Evolutionary conservation across 1,139 yeast genomes (phyloP).

Genomic region (Candida sojae): DNA sequence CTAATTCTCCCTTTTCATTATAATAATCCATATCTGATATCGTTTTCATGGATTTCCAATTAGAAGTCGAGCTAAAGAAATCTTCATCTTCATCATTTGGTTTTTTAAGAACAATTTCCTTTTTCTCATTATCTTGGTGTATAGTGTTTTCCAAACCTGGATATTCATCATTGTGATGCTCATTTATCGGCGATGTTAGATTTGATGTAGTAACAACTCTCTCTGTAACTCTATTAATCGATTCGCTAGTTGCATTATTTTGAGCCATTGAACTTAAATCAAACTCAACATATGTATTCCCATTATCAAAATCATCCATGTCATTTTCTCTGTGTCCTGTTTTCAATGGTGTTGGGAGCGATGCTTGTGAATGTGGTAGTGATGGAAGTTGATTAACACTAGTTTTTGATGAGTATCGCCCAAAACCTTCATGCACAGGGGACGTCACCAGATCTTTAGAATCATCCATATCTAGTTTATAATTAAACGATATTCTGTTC

Average conservation of each 20-base stretch:
- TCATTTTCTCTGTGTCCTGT: conserved; percentile 11
- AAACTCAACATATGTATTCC: conserved; percentile 13
- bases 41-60: conserved; percentile 58
- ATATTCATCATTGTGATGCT: conserved; percentile 1
- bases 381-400: conserved; percentile 22
- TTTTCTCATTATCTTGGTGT: conserved; percentile 2
- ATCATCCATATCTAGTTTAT: conserved; percentile 1
- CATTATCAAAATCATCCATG: conserved; percentile 4
- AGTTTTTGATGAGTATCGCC: conserved; percentile 14
- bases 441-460: conserved; percentile 10
- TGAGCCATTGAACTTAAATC: conserved; percentile 9
- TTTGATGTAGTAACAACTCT: conserved; percentile 9
- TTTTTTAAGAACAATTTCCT: conserved; percentile 6
- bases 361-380: conserved; percentile 17
- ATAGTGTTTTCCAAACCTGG: conserved; percentile 4
- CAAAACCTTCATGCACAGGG: conserved; percentile 6
- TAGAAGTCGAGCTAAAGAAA: conserved; percentile 32
- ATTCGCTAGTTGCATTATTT: conserved; percentile 6
- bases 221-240: conserved; percentile 6
- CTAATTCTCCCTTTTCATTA: conserved; percentile 52
- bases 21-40: conserved; percentile 52
- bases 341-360: conserved; percentile 2
- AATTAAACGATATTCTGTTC: not conserved
- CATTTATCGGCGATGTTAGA: conserved; percentile 3
- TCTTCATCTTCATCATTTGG: conserved; percentile 27